These are phyloP conservation scores for Euptelea pleiosperma DNA, from an alignment of 164 flowering plant genomes.

Conservation along the genomic window DNA sequence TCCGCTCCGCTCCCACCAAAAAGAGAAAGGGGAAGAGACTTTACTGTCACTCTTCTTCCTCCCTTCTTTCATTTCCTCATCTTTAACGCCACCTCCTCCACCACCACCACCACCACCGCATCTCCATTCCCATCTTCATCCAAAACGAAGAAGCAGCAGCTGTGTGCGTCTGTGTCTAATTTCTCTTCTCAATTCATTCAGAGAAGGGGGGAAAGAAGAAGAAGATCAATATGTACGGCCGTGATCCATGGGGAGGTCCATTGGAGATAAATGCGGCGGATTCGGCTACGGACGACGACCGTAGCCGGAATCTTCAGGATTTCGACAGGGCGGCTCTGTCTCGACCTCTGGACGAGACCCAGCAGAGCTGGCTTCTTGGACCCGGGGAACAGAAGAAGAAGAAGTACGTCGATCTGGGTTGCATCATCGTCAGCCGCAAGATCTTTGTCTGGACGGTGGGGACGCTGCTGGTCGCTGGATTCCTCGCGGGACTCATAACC, in stretches of 20 bases:
- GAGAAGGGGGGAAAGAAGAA: not conserved
- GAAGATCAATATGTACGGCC: slow-evolving; percentile 51
- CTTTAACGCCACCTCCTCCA: too few relatives aligned
- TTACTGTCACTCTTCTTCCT: too few relatives aligned
- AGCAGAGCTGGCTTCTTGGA: slow-evolving; percentile 95
- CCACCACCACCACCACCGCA: too few relatives aligned
- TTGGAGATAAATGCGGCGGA: slow-evolving; percentile 81
- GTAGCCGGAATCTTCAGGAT: slow-evolving; percentile 82
- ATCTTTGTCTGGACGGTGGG: slow-evolving; percentile 88
- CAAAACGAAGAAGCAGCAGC: too few relatives aligned
- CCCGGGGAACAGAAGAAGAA: slow-evolving; percentile 92
- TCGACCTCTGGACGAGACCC: slow-evolving; percentile 85
- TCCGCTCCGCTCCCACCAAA: too few relatives aligned
- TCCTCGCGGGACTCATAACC: slow-evolving; percentile 63
- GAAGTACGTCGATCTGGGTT: slow-evolving; percentile 95
- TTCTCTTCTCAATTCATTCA: not conserved
- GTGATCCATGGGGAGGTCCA: slow-evolving; percentile 98
- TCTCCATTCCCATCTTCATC: too few relatives aligned
- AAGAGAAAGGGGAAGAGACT: too few relatives aligned
- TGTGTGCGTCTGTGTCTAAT: too few relatives aligned
- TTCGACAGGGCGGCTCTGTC: slow-evolving; percentile 86
- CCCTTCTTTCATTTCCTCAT: too few relatives aligned
- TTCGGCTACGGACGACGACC: slow-evolving; percentile 93
- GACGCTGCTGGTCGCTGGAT: slow-evolving; percentile 47
- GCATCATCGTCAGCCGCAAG: slow-evolving; percentile 87